phyloP scores from a whole-genome alignment of 257 asterid genomes.

The Petunia axillaris region DNA sequence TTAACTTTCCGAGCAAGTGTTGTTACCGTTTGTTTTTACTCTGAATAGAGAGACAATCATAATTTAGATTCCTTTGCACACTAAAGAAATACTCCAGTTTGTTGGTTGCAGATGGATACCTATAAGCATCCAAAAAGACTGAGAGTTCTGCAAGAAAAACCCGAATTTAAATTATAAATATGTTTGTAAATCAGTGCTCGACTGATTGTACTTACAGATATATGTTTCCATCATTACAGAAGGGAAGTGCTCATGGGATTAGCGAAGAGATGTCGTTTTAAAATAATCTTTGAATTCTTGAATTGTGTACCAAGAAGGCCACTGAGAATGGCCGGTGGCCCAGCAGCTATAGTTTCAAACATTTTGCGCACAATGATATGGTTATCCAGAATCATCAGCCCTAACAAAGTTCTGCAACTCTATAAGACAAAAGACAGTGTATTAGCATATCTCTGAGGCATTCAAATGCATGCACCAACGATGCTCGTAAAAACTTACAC shows the following conservation, averaged over 20 bases:
- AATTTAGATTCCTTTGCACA: background rate
- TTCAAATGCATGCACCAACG: background rate
- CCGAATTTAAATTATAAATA: background rate
- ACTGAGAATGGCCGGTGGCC: constrained; percentile 64
- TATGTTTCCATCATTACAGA: constrained; percentile 36
- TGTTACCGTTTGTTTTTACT: constrained; percentile 32
- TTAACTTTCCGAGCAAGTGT: constrained; percentile 44
- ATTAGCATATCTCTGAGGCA: constrained; percentile 20
- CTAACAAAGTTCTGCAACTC: constrained; percentile 77
- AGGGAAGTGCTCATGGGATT: constrained; percentile 62
- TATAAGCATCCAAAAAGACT: background rate
- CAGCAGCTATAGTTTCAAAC: constrained; percentile 53
- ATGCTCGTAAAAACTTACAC: too few species aligned
- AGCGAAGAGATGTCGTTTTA: constrained; percentile 64
- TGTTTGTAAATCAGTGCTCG: background rate
- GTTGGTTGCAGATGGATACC: constrained; percentile 40
- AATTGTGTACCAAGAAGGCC: constrained; percentile 47
- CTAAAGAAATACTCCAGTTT: background rate
- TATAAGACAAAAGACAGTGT: constrained; percentile 38
- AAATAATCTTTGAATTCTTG: constrained; percentile 45
- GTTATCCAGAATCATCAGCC: constrained; percentile 65
- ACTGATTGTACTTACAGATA: background rate
- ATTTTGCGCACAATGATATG: constrained; percentile 57
- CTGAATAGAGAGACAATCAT: background rate
- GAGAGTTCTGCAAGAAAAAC: background rate